Evolutionary conservation across 2,329 filamentous ascomycete species (phyloP), one percentile per base, ranked within the genome.

Genomic region (Trichophyton equinum): DNA sequence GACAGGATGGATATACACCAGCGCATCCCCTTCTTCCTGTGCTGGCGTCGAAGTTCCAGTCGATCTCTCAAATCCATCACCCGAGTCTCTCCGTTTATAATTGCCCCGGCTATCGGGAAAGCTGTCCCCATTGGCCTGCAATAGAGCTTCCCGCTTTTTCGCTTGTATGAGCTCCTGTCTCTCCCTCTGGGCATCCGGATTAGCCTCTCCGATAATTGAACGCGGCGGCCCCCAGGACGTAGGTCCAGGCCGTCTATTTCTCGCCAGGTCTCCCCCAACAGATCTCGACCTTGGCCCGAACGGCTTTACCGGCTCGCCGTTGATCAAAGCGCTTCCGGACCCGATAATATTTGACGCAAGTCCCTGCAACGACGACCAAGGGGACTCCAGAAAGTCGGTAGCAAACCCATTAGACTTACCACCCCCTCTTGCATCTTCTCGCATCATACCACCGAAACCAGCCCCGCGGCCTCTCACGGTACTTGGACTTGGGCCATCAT

Each of bases 1-100:
- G 18, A 97, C 89, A 68, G 87, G 85, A 74, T 99, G 94, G 58
- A 97, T 79, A 72, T 97, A 99, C 18, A 92, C 91, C 64, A 97
- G 76, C 22, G 89, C 88, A 66, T 95, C 87, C 66, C 84, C 81
- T 57, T 84, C 79, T 38, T 87, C 84, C 38, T 84, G 79, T 58
- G 85, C 81, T 9, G 71, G 69, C 8, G 49, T 57, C 36, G 72
- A 69, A 33, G 72, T 68, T 44, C 66, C 63, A 9, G 66, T 65
- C n/a, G 64, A 64, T 8, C 67, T 67, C 42, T 67, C 66, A 27
- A 67, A 62, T 33, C 67, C 68, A 47, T 76, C 76, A 42, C 72
- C 68, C 0, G 77, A 79, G 64, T 75, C 75, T 59, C 76, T 73
- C 63, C 77, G 71, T 67, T 79, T 79, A 62, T 76, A 76, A 51